These are phyloP conservation scores for Scenedesmus sp. DNA, from an alignment of 163 green algal genomes.

Conservation along the genomic window DNA sequence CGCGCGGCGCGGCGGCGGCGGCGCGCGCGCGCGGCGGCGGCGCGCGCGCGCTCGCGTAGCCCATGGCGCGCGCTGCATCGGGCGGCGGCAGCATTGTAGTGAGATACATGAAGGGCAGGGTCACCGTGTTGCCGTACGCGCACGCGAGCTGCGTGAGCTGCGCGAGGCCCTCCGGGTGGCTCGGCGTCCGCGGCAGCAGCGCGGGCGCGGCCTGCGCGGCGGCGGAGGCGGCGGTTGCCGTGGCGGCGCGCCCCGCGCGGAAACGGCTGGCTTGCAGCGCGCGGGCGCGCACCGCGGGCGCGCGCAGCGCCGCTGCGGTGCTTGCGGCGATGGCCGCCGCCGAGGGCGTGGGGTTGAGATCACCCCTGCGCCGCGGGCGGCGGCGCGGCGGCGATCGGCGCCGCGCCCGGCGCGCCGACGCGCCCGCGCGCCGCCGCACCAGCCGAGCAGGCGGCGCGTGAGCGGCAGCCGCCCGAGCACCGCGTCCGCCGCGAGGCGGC, in stretches of 20 bases:
- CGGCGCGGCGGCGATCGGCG: too few relatives aligned
- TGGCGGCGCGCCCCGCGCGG: too few relatives aligned
- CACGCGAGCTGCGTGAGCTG: constrained; percentile 31
- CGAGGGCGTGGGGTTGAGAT: constrained; percentile 26
- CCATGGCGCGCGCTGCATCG: constrained; percentile 11
- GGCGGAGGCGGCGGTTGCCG: too few relatives aligned
- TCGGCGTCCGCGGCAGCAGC: neutral
- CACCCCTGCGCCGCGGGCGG: too few relatives aligned
- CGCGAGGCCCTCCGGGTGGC: constrained; percentile 10
- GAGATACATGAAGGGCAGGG: constrained; percentile 29
- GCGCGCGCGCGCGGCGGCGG: too few relatives aligned
- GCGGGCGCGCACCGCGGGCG: constrained; percentile 6
- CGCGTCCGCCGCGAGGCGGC: constrained; percentile 25
- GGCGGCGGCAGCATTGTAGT: constrained; percentile 28
- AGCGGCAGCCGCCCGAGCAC: constrained; percentile 18
- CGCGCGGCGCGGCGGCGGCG: too few relatives aligned
- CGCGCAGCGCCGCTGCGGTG: constrained; percentile 33
- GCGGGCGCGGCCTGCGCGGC: constrained; percentile 25
- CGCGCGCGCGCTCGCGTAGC: too few relatives aligned
- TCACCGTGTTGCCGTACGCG: constrained; percentile 40
- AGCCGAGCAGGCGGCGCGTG: constrained; percentile 20
- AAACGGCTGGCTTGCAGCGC: too few relatives aligned
- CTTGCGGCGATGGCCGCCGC: constrained; percentile 40
- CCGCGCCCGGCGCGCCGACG: too few relatives aligned
- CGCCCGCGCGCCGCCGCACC: too few relatives aligned